Base-by-base conservation (phyloP, 1,139 yeast genomes). In the Geotrichum carabidarum region DNA sequence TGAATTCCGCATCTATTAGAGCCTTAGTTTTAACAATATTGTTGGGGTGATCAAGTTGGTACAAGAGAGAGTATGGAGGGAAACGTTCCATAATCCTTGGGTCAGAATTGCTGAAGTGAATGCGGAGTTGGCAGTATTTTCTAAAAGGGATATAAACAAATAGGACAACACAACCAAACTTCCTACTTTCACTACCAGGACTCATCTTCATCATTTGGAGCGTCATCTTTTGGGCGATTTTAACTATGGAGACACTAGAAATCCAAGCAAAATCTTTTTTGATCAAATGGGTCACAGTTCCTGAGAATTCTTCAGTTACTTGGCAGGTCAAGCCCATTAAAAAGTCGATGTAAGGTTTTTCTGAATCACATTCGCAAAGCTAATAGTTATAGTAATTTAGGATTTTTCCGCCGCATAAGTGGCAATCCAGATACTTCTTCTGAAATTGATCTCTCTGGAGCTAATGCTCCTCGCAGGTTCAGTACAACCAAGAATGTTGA, bases 241-340 rank as follows among this genome's bases (percentile, higher is more conserved):
- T 22, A 22, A 22, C 5, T 22, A 86, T 86, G 94, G 96, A 90
- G 69, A 83, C 91, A 1, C 78, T 93, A 56, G 97, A 91, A 70
- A 82, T 93, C 44, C 95, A 91, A 64, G 84, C 95, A 53, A 86
- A 88, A 68, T 86, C 93, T 57, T 91, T 87, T 66, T 80, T 90
- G 61, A 86, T 91, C 65, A 88, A 91, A 64, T 93, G 98, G 98
- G 82, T 90, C 57, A 80, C 83, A 60, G 88, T 85, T 8, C 84
- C 87, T 0, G 84, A 81, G 45, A 79, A 82, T 58, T 79, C 84
- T 34, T 70, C 78, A 27, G 78, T 91, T 46, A 81, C 80, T 60
- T 93, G 94, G 86, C 91, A 85, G 65, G 78, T 89, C 50, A 86
- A 84, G 64, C 97, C 98, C 1, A 69, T 84, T 64, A 90, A 86